A percentile compares a stretch with the other conserved stretches of the same genome.
Conservation (phyloP, 2,329 filamentous ascomycete genomes). For the Eurotiales sp. region DNA sequence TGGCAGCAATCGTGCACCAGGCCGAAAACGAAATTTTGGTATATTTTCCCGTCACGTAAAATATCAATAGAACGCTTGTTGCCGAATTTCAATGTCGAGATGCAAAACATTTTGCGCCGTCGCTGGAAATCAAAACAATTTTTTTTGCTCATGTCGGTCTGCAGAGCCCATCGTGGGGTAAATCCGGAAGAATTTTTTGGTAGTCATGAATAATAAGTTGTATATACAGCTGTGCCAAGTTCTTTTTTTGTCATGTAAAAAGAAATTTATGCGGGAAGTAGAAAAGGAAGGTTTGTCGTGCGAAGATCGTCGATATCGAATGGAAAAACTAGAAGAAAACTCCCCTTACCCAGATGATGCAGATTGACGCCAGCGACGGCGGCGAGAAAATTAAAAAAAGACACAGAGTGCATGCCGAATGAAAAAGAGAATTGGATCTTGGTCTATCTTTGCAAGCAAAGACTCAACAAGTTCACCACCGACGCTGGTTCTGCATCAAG, state of each 20-base stretch:
- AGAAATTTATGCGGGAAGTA: neutral
- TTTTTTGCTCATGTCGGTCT: constrained; percentile 24
- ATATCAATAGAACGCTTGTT: constrained; percentile 25
- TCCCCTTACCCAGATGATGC: constrained; percentile 25
- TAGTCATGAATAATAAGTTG: constrained; percentile 11
- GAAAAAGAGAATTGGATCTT: constrained; percentile 23
- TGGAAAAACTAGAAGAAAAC: neutral
- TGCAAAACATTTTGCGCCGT: constrained; percentile 39
- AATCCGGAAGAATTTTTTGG: constrained; percentile 25
- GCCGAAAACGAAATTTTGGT: constrained; percentile 24
- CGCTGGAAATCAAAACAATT: constrained; percentile 36
- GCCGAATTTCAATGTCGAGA: constrained; percentile 26
- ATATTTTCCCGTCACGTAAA: constrained; percentile 34
- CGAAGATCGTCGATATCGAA: constrained; percentile 13
- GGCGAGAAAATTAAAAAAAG: constrained; percentile 20
- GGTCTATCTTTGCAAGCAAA: constrained; percentile 20
- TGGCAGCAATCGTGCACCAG: constrained; percentile 28
- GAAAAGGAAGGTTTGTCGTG: constrained; percentile 7
- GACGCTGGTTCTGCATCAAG: constrained; percentile 55
- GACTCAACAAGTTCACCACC: constrained; percentile 36
- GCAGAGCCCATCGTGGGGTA: constrained; percentile 15
- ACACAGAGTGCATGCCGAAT: constrained; percentile 26
- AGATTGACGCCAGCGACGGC: constrained; percentile 28
- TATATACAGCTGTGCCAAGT: constrained; percentile 15
- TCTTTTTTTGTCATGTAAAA: constrained; percentile 7